Evolutionary conservation across 148 eudicot genomes (phyloP).

Genomic region (Rhododendron henanense): DNA sequence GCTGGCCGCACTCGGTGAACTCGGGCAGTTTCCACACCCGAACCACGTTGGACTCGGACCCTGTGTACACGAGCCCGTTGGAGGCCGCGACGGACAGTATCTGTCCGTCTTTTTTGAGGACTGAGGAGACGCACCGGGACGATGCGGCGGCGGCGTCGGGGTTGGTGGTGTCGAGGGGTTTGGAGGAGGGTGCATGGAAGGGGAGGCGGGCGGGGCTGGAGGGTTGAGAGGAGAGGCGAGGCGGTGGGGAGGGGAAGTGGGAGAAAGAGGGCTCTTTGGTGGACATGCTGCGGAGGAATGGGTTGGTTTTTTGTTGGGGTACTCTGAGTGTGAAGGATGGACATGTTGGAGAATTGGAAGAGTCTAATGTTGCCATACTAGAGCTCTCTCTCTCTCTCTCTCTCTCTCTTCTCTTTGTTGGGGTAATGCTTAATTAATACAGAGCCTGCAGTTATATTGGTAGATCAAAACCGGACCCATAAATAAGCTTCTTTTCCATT

Average conservation of each 20-base stretch:
- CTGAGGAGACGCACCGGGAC: slow-evolving; percentile 30
- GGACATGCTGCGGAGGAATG: slow-evolving; percentile 6
- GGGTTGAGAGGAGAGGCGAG: slow-evolving; percentile 2
- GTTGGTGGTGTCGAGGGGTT: neutral
- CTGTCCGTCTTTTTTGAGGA: slow-evolving; percentile 42
- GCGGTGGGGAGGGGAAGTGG: neutral
- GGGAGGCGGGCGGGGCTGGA: neutral
- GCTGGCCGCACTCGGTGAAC: slow-evolving; percentile 35
- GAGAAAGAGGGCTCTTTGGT: slow-evolving; percentile 11
- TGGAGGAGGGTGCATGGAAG: neutral
- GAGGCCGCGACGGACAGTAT: slow-evolving; percentile 24
- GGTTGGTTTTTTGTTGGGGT: neutral
- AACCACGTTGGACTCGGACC: slow-evolving; percentile 20
- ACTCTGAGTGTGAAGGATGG: slow-evolving; percentile 3
- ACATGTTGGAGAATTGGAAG: neutral
- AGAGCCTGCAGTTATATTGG: too few relatives aligned
- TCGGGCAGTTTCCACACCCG: slow-evolving; percentile 40
- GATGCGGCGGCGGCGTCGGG: neutral
- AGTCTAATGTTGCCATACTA: slow-evolving; percentile 4
- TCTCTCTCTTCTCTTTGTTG: too few relatives aligned
- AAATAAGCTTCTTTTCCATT: too few relatives aligned
- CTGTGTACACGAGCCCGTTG: slow-evolving; percentile 34
- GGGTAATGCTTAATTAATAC: too few relatives aligned
- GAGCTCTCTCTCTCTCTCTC: too few relatives aligned
- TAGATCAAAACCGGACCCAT: too few relatives aligned